Evolutionary conservation across 176 grass and related monocot genomes (phyloP).

Genomic region (Zizania latifolia): DNA sequence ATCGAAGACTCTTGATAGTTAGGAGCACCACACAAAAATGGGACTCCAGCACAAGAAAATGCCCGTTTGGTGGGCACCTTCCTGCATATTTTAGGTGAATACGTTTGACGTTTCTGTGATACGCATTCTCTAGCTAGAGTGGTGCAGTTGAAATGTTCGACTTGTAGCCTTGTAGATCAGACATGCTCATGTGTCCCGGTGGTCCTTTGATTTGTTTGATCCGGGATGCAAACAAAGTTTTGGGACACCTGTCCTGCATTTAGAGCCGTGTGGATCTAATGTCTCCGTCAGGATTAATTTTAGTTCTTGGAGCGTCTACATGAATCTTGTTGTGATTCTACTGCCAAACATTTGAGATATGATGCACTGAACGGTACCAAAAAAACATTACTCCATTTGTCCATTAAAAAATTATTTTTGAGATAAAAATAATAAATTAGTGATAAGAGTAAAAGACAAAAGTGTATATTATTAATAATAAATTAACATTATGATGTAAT

Average conservation of each 20-base stretch:
- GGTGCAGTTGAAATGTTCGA: slow-evolving; percentile 22
- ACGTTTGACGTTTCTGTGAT: not conserved
- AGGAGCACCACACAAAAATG: too few relatives aligned
- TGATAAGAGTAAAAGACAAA: too few relatives aligned
- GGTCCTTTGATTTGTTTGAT: slow-evolving; percentile 26
- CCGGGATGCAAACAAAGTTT: slow-evolving; percentile 15
- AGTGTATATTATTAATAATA: too few relatives aligned
- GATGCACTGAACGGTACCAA: too few relatives aligned
- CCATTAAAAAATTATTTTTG: too few relatives aligned
- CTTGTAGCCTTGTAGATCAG: not conserved
- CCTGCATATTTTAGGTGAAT: not conserved
- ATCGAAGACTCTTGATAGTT: too few relatives aligned
- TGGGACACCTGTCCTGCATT: not conserved
- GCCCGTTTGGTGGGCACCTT: not conserved
- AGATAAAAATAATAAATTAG: too few relatives aligned
- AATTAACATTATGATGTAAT: too few relatives aligned
- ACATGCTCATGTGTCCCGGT: slow-evolving; percentile 13
- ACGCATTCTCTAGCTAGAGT: not conserved
- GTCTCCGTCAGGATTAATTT: slow-evolving; percentile 9
- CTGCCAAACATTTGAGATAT: not conserved
- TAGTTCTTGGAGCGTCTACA: too few relatives aligned
- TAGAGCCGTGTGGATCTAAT: slow-evolving; percentile 1
- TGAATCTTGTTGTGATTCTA: not conserved
- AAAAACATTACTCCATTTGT: too few relatives aligned
- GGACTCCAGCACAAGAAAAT: not conserved